phyloP scores from a whole-genome alignment of 352 stramenopile species.

The Phytophthora meadii region DNA sequence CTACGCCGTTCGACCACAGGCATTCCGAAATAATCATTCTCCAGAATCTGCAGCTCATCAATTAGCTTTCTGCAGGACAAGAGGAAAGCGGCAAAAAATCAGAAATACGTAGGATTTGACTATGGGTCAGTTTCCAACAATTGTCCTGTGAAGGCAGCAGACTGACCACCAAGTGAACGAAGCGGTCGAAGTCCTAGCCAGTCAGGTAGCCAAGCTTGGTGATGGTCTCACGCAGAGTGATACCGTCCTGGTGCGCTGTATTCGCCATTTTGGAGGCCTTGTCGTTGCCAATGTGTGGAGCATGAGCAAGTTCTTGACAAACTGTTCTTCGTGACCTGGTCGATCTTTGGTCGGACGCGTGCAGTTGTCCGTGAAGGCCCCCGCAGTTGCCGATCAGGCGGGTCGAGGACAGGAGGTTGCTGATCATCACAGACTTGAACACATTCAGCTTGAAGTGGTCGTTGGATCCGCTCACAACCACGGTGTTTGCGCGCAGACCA shows the following conservation, averaged over 20 bases:
- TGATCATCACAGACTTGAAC: conserved; percentile 97
- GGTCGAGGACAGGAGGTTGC: conserved; percentile 83
- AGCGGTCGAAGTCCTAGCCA: conserved; percentile 95
- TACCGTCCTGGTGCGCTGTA: conserved; percentile 94
- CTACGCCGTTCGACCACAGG: conserved; percentile 17
- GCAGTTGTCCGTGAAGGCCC: conserved; percentile 93
- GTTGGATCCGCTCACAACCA: conserved; percentile 93
- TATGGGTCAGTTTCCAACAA: too few species aligned
- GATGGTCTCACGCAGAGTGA: conserved; percentile 93
- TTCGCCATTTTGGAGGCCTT: conserved; percentile 97
- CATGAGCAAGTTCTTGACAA: conserved; percentile 90
- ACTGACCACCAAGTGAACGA: conserved; percentile 64
- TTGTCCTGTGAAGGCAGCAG: too few species aligned
- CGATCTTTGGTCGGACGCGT: conserved; percentile 91
- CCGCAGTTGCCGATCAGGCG: conserved; percentile 85
- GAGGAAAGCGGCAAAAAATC: too few species aligned
- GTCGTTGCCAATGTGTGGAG: conserved; percentile 98
- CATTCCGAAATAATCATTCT: too few species aligned
- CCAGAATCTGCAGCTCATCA: too few species aligned
- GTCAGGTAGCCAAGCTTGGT: conserved; percentile 92
- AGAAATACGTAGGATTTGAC: too few species aligned
- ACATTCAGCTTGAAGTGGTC: conserved; percentile 98
- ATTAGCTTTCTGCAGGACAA: too few species aligned
- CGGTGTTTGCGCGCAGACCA: conserved; percentile 94
- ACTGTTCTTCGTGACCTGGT: conserved; percentile 87